Conservation (phyloP, 2,329 filamentous ascomycete genomes). For the Tolypocladium nubicola region DNA sequence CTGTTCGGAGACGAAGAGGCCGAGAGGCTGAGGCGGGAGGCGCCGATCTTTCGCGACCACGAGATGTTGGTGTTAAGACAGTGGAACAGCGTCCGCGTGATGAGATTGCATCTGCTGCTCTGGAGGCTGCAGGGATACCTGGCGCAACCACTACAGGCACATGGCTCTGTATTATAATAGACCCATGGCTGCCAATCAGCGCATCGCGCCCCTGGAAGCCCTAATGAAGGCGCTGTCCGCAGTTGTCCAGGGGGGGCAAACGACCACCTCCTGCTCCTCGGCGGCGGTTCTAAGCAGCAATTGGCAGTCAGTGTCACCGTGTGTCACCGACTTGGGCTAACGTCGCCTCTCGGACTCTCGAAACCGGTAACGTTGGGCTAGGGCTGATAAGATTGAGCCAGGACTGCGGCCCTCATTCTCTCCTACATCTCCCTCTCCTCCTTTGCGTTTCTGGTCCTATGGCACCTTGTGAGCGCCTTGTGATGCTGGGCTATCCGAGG, state of each 20-base stretch:
- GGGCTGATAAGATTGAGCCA: neutral
- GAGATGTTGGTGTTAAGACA: slow-evolving; percentile 31
- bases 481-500: too few species aligned
- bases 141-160: slow-evolving; percentile 1
- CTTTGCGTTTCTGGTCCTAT: neutral
- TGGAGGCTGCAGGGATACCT: slow-evolving; percentile 52
- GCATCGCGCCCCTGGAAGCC: neutral
- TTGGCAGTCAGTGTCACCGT: neutral
- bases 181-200: neutral
- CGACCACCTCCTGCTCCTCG: neutral
- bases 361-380: neutral
- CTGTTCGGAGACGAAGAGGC: slow-evolving; percentile 40
- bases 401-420: neutral
- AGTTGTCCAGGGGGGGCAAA: neutral
- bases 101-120: slow-evolving; percentile 36
- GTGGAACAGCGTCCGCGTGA: slow-evolving; percentile 25
- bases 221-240: neutral
- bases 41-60: slow-evolving; percentile 22
- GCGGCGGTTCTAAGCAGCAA: neutral
- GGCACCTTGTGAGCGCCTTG: too few species aligned
- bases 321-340: neutral
- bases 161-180: neutral
- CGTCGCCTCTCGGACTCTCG: neutral
- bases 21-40: slow-evolving; percentile 23
- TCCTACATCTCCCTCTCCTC: neutral